These are phyloP conservation scores for Myxozyma udenii DNA, from an alignment of 805 yeast species.

Conservation along the genomic window DNA sequence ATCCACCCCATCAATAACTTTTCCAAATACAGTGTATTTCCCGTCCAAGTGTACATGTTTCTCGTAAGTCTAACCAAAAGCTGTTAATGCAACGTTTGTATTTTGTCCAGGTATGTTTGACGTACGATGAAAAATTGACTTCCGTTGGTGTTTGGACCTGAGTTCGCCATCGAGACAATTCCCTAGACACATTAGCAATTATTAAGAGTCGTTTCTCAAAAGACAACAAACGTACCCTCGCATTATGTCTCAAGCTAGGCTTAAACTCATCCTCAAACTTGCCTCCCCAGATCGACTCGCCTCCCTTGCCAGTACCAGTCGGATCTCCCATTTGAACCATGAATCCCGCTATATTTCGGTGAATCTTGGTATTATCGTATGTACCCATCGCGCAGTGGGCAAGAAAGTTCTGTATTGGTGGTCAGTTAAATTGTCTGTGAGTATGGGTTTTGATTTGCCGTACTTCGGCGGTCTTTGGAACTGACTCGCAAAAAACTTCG, in stretches of 20 bases:
- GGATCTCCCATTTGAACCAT: slow-evolving; percentile 51
- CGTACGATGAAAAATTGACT: slow-evolving; percentile 50
- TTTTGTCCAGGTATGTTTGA: neutral
- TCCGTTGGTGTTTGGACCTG: slow-evolving; percentile 55
- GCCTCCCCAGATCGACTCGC: slow-evolving; percentile 36
- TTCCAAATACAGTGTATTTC: slow-evolving; percentile 34
- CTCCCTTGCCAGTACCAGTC: slow-evolving; percentile 37
- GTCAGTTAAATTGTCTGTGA: too few relatives aligned
- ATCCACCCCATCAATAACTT: slow-evolving; percentile 34
- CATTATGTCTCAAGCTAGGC: slow-evolving; percentile 30
- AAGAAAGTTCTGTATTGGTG: slow-evolving; percentile 40
- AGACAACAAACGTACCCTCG: too few relatives aligned
- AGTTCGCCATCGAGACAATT: slow-evolving; percentile 51
- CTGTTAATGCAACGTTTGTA: neutral
- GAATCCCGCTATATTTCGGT: slow-evolving; percentile 45
- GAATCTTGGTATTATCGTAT: slow-evolving; percentile 38
- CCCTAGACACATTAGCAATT: slow-evolving; percentile 33
- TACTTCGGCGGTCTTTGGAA: slow-evolving; percentile 43
- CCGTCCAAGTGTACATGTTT: slow-evolving; percentile 34
- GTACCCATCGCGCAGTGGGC: slow-evolving; percentile 49
- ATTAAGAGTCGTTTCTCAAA: too few relatives aligned
- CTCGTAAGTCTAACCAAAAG: slow-evolving; percentile 33
- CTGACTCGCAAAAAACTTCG: slow-evolving; percentile 42
- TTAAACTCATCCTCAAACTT: slow-evolving; percentile 34
- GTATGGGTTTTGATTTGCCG: too few relatives aligned